Conservation (phyloP, 495 filamentous ascomycete genomes). For the Entonaema liquescens region DNA sequence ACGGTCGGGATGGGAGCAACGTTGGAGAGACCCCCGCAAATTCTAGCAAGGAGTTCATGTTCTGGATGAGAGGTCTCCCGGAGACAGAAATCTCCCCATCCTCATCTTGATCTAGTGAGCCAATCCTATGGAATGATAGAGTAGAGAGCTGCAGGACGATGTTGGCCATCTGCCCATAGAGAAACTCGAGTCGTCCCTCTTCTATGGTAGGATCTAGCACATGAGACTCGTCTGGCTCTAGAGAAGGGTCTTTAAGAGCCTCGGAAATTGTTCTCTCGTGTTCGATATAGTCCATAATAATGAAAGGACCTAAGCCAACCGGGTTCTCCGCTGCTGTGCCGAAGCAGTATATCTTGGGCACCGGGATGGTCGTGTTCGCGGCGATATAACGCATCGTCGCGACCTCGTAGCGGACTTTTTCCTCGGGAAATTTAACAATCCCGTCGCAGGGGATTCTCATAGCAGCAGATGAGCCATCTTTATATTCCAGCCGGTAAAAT, state of each 20-base stretch:
- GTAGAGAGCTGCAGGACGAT: neutral
- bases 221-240: slow-evolving; percentile 1
- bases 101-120: neutral
- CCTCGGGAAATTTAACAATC: slow-evolving; percentile 10
- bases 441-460: slow-evolving; percentile 29
- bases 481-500: slow-evolving; percentile 41
- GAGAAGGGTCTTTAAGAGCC: slow-evolving; percentile 42
- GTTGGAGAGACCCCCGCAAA: neutral
- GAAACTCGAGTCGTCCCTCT: slow-evolving; percentile 13
- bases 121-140: neutral
- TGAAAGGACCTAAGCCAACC: slow-evolving; percentile 53
- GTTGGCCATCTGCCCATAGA: neutral
- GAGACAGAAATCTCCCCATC: neutral
- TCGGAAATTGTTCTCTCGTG: slow-evolving; percentile 45
- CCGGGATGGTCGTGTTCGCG: slow-evolving; percentile 52
- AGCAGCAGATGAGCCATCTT: slow-evolving; percentile 36
- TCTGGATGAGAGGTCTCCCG: neutral
- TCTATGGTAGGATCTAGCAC: slow-evolving; percentile 7
- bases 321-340: slow-evolving; percentile 45
- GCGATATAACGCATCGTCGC: slow-evolving; percentile 54
- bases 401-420: slow-evolving; percentile 43
- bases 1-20: neutral
- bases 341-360: slow-evolving; percentile 50
- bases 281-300: slow-evolving; percentile 58
- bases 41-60: neutral